Evolutionary conservation across 2,329 filamentous ascomycete species (phyloP).

Genomic region (Hypoxylon sp.): DNA sequence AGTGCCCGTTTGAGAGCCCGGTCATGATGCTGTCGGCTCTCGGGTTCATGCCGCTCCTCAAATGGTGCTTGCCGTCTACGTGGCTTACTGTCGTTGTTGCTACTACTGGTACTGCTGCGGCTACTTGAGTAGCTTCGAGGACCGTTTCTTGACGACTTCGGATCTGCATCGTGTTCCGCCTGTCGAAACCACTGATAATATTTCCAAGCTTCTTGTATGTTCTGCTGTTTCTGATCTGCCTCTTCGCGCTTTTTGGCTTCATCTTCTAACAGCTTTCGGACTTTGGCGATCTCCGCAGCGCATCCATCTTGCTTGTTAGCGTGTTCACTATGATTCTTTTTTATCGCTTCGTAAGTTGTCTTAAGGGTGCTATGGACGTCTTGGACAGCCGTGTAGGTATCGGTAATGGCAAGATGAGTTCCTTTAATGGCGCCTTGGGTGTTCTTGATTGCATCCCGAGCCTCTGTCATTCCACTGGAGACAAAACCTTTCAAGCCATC

Average conservation of each 20-base stretch:
- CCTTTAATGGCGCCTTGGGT: conserved; percentile 25
- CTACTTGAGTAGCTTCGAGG: conserved; percentile 22
- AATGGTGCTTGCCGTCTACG: conserved; percentile 14
- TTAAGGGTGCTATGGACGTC: conserved; percentile 42
- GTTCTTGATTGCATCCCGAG: conserved; percentile 35
- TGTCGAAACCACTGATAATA: conserved; percentile 42
- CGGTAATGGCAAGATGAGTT: conserved; percentile 29
- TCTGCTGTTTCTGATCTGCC: conserved; percentile 39
- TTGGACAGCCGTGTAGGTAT: conserved; percentile 39
- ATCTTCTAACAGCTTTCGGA: conserved; percentile 46
- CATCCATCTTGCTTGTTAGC: conserved; percentile 44
- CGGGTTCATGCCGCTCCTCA: conserved; percentile 14
- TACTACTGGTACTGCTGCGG: conserved; percentile 14
- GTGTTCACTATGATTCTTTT: conserved; percentile 42
- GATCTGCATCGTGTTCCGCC: conserved; percentile 34
- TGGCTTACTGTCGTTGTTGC: conserved; percentile 13
- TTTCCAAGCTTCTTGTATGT: conserved; percentile 45
- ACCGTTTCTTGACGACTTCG: conserved; percentile 38
- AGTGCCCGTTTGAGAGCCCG: conserved; percentile 21
- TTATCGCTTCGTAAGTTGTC: conserved; percentile 43
- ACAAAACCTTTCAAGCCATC: conserved; percentile 42
- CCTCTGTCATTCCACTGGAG: conserved; percentile 31
- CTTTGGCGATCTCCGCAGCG: conserved; percentile 44
- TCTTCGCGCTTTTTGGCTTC: conserved; percentile 48
- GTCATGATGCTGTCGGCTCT: conserved; percentile 24